Percentiles rank a stretch among this genome's conserved stretches.
Evolutionary conservation across 2,329 filamentous ascomycete species (phyloP).

Genomic region (Lecanicillium sp.): DNA sequence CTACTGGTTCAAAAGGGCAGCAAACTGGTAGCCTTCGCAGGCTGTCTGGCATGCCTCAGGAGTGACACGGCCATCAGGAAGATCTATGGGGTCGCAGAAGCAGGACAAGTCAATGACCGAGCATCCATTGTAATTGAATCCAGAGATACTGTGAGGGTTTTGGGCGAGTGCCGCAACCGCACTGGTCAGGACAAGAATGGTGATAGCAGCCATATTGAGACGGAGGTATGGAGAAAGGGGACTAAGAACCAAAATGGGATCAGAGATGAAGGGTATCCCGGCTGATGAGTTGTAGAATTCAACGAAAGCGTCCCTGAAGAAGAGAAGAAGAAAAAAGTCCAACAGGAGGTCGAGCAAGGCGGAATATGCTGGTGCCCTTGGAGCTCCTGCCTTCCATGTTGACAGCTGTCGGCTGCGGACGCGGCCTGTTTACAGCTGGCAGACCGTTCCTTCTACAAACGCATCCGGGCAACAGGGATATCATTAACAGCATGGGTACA

Average conservation of each 20-base stretch:
- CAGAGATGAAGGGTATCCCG: conserved; percentile 4
- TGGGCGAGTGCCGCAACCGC: conserved; percentile 9
- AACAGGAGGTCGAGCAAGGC: background rate
- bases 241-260: conserved; percentile 9
- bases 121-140: conserved; percentile 20
- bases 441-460: conserved; percentile 5
- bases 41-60: conserved; percentile 20
- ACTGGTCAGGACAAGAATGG: conserved; percentile 8
- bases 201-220: conserved; percentile 8
- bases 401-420: conserved; percentile 6
- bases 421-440: conserved; percentile 3
- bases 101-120: conserved; percentile 18
- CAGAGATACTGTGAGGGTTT: conserved; percentile 11
- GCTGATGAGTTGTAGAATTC: conserved; percentile 6
- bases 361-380: background rate
- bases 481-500: too few relatives aligned
- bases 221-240: conserved; percentile 6
- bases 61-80: conserved; percentile 15
- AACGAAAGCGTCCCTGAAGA: conserved; percentile 6
- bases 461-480: too few relatives aligned
- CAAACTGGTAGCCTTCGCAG: conserved; percentile 19
- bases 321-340: conserved; percentile 6
- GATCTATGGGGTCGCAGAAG: conserved; percentile 16
- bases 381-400: conserved; percentile 2
- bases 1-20: conserved; percentile 24